A percentile compares a stretch with the other conserved stretches of the same genome.
These are phyloP conservation scores for Parastagonospora nodorum DNA, from an alignment of 2,329 filamentous ascomycete genomes.

Conservation along the genomic window DNA sequence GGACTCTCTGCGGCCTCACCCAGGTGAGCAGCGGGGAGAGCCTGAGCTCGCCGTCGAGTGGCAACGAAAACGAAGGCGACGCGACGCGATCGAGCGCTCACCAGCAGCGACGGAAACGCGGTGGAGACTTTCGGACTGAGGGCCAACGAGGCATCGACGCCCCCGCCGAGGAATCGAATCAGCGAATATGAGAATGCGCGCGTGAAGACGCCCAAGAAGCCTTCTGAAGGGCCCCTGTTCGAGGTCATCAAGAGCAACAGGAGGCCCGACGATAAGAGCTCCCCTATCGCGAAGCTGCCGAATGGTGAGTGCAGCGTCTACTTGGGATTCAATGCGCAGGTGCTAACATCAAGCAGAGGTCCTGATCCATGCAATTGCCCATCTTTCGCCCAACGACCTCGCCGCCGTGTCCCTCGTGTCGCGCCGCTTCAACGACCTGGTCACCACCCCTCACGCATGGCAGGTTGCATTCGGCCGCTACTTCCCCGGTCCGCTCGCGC, in stretches of 20 bases:
- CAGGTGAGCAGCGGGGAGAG: slow-evolving; percentile 39
- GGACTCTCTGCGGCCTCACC: slow-evolving; percentile 48
- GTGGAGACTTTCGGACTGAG: slow-evolving; percentile 38
- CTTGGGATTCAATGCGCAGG: background rate
- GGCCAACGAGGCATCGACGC: slow-evolving; percentile 15
- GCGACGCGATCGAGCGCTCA: slow-evolving; percentile 27
- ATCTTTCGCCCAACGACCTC: slow-evolving; percentile 84
- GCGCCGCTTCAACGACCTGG: slow-evolving; percentile 80
- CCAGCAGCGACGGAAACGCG: slow-evolving; percentile 11
- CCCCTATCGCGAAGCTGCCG: slow-evolving; percentile 67
- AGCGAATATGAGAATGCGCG: slow-evolving; percentile 60
- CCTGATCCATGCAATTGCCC: slow-evolving; percentile 86
- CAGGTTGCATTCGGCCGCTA: slow-evolving; percentile 88
- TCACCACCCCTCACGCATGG: slow-evolving; percentile 93
- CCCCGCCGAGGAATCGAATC: slow-evolving; percentile 55
- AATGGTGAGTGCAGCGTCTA: slow-evolving; percentile 68
- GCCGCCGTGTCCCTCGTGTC: slow-evolving; percentile 84
- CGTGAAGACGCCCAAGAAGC: slow-evolving; percentile 45
- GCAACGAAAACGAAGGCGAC: slow-evolving; percentile 19
- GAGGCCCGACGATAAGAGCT: slow-evolving; percentile 51
- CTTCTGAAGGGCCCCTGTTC: slow-evolving; percentile 53
- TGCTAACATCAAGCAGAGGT: slow-evolving; percentile 67
- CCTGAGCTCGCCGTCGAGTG: slow-evolving; percentile 22
- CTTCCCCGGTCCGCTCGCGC: slow-evolving; percentile 76
- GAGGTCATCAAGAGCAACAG: slow-evolving; percentile 57